phyloP scores from a whole-genome alignment of 2,329 filamentous ascomycete genomes.

The Chaetomiaceae sp. region DNA sequence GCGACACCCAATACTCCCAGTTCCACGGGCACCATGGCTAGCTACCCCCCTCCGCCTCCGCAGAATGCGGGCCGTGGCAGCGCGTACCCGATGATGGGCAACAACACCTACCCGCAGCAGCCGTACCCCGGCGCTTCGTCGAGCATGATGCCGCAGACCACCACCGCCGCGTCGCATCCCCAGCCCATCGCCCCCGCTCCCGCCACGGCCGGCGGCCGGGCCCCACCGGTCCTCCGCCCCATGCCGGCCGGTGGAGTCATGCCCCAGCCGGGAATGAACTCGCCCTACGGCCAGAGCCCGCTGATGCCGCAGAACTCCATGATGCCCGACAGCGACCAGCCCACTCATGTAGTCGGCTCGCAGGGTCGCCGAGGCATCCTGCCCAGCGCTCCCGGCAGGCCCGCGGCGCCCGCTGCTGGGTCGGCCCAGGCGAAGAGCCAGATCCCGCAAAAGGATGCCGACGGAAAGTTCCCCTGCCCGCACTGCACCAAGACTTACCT shows the following conservation, averaged over 20 bases:
- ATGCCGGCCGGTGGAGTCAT: constrained; percentile 65
- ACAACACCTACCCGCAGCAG: constrained; percentile 47
- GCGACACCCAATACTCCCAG: constrained; percentile 60
- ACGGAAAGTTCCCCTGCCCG: constrained; percentile 96
- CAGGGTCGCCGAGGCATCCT: constrained; percentile 89
- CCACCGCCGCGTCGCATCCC: constrained; percentile 63
- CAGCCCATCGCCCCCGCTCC: constrained; percentile 74
- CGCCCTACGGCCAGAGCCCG: constrained; percentile 55
- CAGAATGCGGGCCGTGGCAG: constrained; percentile 46
- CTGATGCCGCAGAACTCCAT: constrained; percentile 54
- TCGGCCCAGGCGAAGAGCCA: constrained; percentile 69
- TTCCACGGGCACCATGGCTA: constrained; percentile 48
- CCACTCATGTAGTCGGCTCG: constrained; percentile 89
- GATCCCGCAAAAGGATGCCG: constrained; percentile 90
- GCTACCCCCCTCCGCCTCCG: constrained; percentile 43
- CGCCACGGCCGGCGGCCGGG: constrained; percentile 47
- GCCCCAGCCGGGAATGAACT: constrained; percentile 52
- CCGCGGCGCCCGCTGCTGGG: constrained; percentile 68
- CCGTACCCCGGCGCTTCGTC: constrained; percentile 49
- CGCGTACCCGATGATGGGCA: constrained; percentile 52
- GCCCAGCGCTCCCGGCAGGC: constrained; percentile 82
- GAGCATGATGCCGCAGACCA: constrained; percentile 62
- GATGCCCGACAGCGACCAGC: constrained; percentile 56
- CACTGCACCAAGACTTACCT: constrained; percentile 98
- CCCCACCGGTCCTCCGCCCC: constrained; percentile 59